Percentiles rank a stretch among this genome's conserved stretches.
These are phyloP conservation scores for Pueraria montana DNA, from an alignment of 306 rosid species.

Conservation along the genomic window DNA sequence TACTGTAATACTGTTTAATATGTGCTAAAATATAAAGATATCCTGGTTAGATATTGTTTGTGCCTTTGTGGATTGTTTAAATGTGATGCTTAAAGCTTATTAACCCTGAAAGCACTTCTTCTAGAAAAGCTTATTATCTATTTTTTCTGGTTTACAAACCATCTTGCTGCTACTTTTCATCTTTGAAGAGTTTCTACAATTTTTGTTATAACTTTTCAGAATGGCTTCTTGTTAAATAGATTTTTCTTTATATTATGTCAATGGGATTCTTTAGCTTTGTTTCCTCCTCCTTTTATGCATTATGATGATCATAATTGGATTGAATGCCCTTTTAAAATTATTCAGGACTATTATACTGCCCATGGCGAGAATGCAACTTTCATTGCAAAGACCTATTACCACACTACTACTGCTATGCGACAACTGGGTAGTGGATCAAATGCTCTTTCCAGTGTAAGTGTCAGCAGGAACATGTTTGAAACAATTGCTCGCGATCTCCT, in stretches of 20 bases:
- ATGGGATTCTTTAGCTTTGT: constrained; percentile 35
- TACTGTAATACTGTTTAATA: background rate
- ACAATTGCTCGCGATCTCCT: constrained; percentile 88
- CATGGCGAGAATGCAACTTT: constrained; percentile 96
- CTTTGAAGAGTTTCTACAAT: constrained; percentile 31
- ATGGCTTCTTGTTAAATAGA: constrained; percentile 11
- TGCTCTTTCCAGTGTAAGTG: constrained; percentile 85
- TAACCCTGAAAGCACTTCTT: constrained; percentile 32
- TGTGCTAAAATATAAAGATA: constrained; percentile 7
- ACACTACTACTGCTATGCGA: constrained; percentile 85
- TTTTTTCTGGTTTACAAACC: constrained; percentile 20
- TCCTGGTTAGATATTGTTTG: constrained; percentile 14
- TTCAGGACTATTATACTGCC: constrained; percentile 92
- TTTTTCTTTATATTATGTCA: background rate
- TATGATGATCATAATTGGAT: constrained; percentile 27
- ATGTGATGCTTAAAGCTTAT: background rate
- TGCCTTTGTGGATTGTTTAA: background rate
- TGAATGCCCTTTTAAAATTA: constrained; percentile 28
- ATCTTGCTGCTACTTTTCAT: constrained; percentile 26
- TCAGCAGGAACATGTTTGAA: constrained; percentile 86
- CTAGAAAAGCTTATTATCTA: background rate
- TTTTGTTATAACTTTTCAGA: constrained; percentile 12
- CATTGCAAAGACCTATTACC: constrained; percentile 90
- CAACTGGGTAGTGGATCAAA: constrained; percentile 80
- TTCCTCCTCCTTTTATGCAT: constrained; percentile 38